These are phyloP conservation scores for Ophiorrhiza pumila DNA, from an alignment of 257 asterid species.

Conservation along the genomic window DNA sequence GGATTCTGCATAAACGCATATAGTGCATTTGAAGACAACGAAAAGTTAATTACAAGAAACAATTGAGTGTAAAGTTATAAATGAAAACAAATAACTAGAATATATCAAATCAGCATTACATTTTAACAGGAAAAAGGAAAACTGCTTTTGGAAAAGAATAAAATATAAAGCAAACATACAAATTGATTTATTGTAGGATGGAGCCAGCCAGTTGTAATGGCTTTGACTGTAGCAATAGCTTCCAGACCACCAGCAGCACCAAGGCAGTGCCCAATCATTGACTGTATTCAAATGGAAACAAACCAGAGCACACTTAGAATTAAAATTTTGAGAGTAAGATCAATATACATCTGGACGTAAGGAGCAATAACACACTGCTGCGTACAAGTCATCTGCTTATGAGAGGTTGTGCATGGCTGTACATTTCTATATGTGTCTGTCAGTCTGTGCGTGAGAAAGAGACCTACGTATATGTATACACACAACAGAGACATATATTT, in stretches of 20 bases:
- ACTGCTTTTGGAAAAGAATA: background rate
- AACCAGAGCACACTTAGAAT: conserved; percentile 7
- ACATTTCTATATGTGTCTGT: too few species aligned
- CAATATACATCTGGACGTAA: background rate
- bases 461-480: background rate
- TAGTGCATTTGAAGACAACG: background rate
- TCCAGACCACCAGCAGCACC: conserved; percentile 99
- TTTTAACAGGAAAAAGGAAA: background rate
- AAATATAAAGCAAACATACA: conserved; percentile 37
- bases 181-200: conserved; percentile 89
- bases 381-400: background rate
- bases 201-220: conserved; percentile 89
- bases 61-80: background rate
- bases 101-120: background rate
- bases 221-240: conserved; percentile 87
- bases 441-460: background rate
- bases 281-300: conserved; percentile 41
- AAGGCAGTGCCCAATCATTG: conserved; percentile 95
- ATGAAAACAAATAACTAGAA: background rate
- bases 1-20: conserved; percentile 53
- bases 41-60: background rate
- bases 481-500: conserved; percentile 3
- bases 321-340: background rate
- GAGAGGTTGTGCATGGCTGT: background rate
- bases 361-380: background rate